Base-by-base conservation (phyloP, 441 rosid genomes). In the Erodium trifolium region DNA sequence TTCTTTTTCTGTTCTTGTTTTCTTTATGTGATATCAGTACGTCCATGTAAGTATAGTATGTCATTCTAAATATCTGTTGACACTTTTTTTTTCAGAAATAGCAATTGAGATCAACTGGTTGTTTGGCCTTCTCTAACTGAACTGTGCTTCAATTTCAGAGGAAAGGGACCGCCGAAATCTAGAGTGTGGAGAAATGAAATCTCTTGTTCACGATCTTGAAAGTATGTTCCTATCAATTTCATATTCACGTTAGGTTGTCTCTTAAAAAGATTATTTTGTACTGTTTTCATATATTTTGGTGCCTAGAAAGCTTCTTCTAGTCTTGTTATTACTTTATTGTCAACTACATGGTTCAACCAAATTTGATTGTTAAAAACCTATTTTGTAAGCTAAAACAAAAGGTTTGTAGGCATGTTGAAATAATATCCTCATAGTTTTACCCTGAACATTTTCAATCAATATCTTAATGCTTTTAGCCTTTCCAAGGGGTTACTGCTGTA, bases 201-300 rank as follows among this genome's bases (percentile, higher is more conserved):
- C 87, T 72, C 96, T 81, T 70, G 75, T 91, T 76, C 86, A 85
- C 63, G 84, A 86, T 57, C 85, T 84, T 76, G 86, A 85, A 84
- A 83, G 99, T 91, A 81, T 35, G 84, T 77, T 72, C 23, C 75
- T 68, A 13, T 74, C 70, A 57, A 35, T 60, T 37, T 10, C 53
- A 6, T 12, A 27, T 8, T 53, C 27, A 8, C 1, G 60, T 35
- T 55, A 55, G 18, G n/a, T 55, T 55, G 62, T 9, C 62, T 34
- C 37, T 34, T 14, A 14, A 55, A 55, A 55, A 55, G 23, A 14
- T 14, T 55, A 7, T 8, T 55, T 55, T 55, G 5, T 55, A 14
- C 5, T 34, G 3, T 34, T 34, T 34, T 17, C 62, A 16, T 55
- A 55, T 55, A 12, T 55, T 1, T 55, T 55, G 62, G 17, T 55